Conservation (phyloP, 192 early-diverging fungal genomes). For the Gaertneriomyces semiglobifer region DNA sequence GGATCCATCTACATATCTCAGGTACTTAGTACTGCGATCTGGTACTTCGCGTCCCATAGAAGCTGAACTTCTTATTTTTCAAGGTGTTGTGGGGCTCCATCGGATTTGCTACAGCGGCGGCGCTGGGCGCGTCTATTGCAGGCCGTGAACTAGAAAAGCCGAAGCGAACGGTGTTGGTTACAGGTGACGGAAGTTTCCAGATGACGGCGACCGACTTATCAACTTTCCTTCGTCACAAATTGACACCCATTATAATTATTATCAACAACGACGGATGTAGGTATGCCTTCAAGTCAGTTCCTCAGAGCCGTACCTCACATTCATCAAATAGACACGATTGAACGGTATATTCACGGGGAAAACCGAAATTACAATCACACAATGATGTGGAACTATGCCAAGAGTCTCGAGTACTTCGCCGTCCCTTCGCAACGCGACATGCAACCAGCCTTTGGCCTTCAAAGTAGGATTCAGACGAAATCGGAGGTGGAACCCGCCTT, state of each 20-base stretch:
- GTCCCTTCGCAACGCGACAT: slow-evolving; percentile 26
- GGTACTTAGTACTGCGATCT: slow-evolving; percentile 28
- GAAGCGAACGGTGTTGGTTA: slow-evolving; percentile 42
- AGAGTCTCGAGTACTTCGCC: slow-evolving; percentile 47
- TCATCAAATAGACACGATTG: slow-evolving; percentile 37
- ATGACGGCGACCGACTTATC: slow-evolving; percentile 50
- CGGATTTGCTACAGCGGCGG: slow-evolving; percentile 39
- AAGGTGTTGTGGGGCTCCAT: slow-evolving; percentile 35
- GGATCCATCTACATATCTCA: slow-evolving; percentile 40
- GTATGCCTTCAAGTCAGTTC: not conserved
- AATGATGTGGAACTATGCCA: slow-evolving; percentile 50
- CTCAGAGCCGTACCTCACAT: not conserved
- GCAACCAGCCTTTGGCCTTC: slow-evolving; percentile 30
- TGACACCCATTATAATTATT: slow-evolving; percentile 47
- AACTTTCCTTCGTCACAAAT: slow-evolving; percentile 46
- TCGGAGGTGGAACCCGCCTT: slow-evolving; percentile 42
- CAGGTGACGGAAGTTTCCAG: slow-evolving; percentile 54
- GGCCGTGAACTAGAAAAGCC: slow-evolving; percentile 30
- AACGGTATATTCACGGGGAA: slow-evolving; percentile 45
- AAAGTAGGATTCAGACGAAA: slow-evolving; percentile 25
- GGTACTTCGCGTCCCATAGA: not conserved
- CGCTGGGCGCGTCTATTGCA: slow-evolving; percentile 45
- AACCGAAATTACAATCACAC: slow-evolving; percentile 45
- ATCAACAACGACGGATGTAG: slow-evolving; percentile 51
- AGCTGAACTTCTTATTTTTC: not conserved